These are phyloP conservation scores for Cercophora newfieldiana DNA, from an alignment of 495 filamentous ascomycete genomes.

Conservation along the genomic window DNA sequence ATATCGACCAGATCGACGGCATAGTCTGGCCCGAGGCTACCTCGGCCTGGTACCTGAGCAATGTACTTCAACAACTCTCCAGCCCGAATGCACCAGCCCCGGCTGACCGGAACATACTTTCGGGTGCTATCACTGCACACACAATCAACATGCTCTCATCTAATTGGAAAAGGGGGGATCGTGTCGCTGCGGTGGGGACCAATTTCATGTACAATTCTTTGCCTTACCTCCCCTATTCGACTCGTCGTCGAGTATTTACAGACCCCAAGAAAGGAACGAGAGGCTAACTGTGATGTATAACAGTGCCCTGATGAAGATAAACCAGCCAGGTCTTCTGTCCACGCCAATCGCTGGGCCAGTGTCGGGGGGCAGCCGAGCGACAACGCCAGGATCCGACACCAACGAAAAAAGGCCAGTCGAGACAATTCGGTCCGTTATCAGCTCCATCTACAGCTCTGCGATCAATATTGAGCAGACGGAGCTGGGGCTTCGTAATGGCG, in stretches of 20 bases:
- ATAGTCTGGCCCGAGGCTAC: conserved; percentile 31
- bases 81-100: conserved; percentile 9
- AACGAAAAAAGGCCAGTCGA: conserved; percentile 17
- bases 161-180: conserved; percentile 22
- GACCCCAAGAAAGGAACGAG: not conserved
- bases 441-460: conserved; percentile 23
- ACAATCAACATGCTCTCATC: conserved; percentile 11
- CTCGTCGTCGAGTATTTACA: not conserved
- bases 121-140: conserved; percentile 22
- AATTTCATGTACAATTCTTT: conserved; percentile 32
- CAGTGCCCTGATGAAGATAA: conserved; percentile 34
- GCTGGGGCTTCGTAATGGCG: conserved; percentile 11
- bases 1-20: conserved; percentile 23
- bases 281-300: conserved; percentile 12
- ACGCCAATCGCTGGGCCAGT: not conserved
- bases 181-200: conserved; percentile 28
- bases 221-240: not conserved
- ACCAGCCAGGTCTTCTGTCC: conserved; percentile 25
- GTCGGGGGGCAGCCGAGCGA: not conserved
- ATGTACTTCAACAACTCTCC: conserved; percentile 25
- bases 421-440: conserved; percentile 23
- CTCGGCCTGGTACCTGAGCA: conserved; percentile 30
- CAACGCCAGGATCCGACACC: not conserved
- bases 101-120: conserved; percentile 19
- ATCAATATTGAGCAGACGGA: conserved; percentile 6